Conservation (phyloP, 108 stramenopile genomes). For the Cylindrotheca closterium region DNA sequence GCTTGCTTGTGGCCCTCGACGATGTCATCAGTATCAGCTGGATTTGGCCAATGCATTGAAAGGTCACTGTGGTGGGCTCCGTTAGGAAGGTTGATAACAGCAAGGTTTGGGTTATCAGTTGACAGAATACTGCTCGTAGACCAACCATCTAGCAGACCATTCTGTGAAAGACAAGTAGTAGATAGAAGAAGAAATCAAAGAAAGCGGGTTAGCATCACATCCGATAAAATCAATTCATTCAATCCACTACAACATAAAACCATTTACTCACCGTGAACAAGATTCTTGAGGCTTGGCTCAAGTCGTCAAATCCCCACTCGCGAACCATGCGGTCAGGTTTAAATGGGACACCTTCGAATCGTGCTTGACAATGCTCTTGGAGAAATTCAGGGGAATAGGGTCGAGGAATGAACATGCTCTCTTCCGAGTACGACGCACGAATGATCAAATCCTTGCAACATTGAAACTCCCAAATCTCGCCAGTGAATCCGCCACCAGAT, state of each 20-base stretch:
- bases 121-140: constrained; percentile 56
- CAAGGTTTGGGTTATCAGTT: constrained; percentile 45
- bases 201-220: too few species aligned
- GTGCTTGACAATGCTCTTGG: constrained; percentile 49
- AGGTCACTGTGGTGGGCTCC: constrained; percentile 84
- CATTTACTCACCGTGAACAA: constrained; percentile 55
- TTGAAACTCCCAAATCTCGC: constrained; percentile 81
- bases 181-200: too few species aligned
- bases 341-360: constrained; percentile 52
- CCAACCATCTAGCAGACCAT: constrained; percentile 48
- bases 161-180: too few species aligned
- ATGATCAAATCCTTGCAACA: constrained; percentile 29
- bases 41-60: constrained; percentile 43
- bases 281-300: constrained; percentile 42
- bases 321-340: constrained; percentile 48
- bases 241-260: too few species aligned
- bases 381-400: constrained; percentile 37
- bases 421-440: constrained; percentile 1
- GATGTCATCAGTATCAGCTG: constrained; percentile 69
- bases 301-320: constrained; percentile 62
- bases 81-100: constrained; percentile 73
- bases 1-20: constrained; percentile 49
- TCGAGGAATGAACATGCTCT: constrained; percentile 28
- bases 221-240: too few species aligned
- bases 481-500: constrained; percentile 58